A percentile compares a stretch with the other conserved stretches of the same genome.
Conservation (phyloP, 169 alveolate genomes). For the Theileria parva region DNA sequence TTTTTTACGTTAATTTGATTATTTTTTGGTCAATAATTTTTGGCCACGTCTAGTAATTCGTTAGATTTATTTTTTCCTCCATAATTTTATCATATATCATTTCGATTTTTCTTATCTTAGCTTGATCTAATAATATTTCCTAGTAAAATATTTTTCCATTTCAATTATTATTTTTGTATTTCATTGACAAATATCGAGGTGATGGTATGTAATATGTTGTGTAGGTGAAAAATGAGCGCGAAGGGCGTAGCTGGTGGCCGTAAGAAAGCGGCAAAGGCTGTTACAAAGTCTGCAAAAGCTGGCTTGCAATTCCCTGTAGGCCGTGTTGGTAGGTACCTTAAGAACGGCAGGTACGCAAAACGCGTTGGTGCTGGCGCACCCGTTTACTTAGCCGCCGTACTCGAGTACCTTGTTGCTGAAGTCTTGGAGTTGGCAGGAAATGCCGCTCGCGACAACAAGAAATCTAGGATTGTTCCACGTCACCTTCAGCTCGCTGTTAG, state of each 20-base stretch:
- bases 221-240: conserved; percentile 57
- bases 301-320: conserved; percentile 99
- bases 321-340: conserved; percentile 95
- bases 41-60: background rate
- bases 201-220: background rate
- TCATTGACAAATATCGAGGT: background rate
- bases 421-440: conserved; percentile 98
- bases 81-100: background rate
- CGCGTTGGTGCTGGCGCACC: conserved; percentile 99
- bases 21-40: background rate
- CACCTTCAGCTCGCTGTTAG: conserved; percentile 98
- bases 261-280: conserved; percentile 83
- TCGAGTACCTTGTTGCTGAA: conserved; percentile 98
- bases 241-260: conserved; percentile 81
- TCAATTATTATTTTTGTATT: background rate
- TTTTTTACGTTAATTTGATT: background rate
- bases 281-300: conserved; percentile 96
- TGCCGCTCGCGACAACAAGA: conserved; percentile 97
- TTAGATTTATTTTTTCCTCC: background rate
- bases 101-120: background rate
- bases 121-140: background rate
- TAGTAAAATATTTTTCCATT: background rate
- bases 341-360: conserved; percentile 96
- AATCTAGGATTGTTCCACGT: conserved; percentile 97
- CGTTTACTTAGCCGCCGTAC: conserved; percentile 97